A percentile compares a stretch with the other conserved stretches of the same genome.
phyloP scores from a whole-genome alignment of 306 rosid genomes.

The Calophaca sinica region DNA sequence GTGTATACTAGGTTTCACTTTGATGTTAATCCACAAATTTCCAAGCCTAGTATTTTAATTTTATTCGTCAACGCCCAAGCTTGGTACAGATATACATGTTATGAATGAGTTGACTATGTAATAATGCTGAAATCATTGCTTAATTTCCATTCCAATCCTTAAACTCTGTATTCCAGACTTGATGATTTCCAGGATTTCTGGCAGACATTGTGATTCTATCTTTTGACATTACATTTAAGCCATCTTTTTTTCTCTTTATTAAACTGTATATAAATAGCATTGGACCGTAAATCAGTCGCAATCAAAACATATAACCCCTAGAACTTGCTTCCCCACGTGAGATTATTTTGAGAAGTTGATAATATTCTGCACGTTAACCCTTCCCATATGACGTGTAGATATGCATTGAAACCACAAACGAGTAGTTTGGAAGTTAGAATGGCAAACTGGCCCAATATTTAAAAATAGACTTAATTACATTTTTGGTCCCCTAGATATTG shows the following conservation, averaged over 20 bases:
- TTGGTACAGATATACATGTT: conserved; percentile 9
- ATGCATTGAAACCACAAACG: neutral
- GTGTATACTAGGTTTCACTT: conserved; percentile 14
- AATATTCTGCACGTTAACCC: neutral
- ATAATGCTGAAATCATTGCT: conserved; percentile 18
- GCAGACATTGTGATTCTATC: neutral
- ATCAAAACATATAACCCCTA: neutral
- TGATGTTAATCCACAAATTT: conserved; percentile 12
- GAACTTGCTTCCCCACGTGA: neutral
- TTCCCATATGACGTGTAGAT: conserved; percentile 7
- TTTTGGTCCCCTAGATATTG: no score
- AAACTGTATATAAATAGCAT: no score
- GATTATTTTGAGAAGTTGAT: neutral
- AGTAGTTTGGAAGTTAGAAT: no score
- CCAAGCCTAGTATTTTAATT: conserved; percentile 7
- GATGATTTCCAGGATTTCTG: neutral
- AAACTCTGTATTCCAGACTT: neutral
- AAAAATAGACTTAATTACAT: no score
- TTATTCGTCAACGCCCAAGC: neutral
- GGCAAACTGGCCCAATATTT: no score
- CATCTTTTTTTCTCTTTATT: neutral
- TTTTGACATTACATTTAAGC: neutral
- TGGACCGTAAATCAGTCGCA: neutral
- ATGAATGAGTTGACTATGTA: conserved; percentile 13
- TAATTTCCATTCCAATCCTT: conserved; percentile 18